Conservation (phyloP, 2,329 filamentous ascomycete species). For the Trichoderma arundinaceum region DNA sequence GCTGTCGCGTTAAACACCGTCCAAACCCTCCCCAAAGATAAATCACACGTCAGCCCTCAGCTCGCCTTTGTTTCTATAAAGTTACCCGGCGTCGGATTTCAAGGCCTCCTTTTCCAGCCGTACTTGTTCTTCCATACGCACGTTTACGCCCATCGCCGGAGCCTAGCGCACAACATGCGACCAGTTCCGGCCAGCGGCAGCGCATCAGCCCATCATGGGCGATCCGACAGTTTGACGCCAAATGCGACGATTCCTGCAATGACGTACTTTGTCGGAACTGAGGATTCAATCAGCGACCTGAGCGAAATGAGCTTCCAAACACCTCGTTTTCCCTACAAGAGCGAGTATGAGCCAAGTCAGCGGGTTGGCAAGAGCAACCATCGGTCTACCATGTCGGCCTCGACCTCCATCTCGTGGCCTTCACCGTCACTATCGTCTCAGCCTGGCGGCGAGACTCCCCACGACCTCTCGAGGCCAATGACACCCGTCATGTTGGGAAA, state of each 20-base stretch:
- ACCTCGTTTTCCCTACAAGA: conserved; percentile 18
- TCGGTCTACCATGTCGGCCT: conserved; percentile 27
- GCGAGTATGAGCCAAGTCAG: conserved; percentile 1
- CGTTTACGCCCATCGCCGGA: neutral
- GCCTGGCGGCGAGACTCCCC: conserved; percentile 30
- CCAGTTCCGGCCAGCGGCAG: conserved; percentile 32
- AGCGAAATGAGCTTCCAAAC: conserved; percentile 32
- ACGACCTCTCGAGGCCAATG: conserved; percentile 38
- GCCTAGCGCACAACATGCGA: conserved; percentile 33
- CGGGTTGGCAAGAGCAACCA: conserved; percentile 20
- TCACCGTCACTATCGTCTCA: conserved; percentile 29
- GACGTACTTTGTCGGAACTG: conserved; percentile 47
- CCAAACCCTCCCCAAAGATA: conserved; percentile 17
- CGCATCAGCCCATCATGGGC: conserved; percentile 26
- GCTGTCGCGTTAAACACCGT: conserved; percentile 19
- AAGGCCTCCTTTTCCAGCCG: neutral
- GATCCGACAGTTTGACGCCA: conserved; percentile 31
- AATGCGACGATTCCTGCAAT: conserved; percentile 38
- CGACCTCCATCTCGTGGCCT: conserved; percentile 30
- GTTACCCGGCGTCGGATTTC: neutral
- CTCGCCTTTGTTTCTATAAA: conserved; percentile 10
- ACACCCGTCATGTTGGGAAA: conserved; percentile 39
- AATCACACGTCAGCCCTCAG: conserved; percentile 25
- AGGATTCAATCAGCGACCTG: conserved; percentile 41
- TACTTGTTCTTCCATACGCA: neutral